Evolutionary conservation across 192 early-diverging fungal genomes (phyloP).

Genomic region (Coemansia interrupta): DNA sequence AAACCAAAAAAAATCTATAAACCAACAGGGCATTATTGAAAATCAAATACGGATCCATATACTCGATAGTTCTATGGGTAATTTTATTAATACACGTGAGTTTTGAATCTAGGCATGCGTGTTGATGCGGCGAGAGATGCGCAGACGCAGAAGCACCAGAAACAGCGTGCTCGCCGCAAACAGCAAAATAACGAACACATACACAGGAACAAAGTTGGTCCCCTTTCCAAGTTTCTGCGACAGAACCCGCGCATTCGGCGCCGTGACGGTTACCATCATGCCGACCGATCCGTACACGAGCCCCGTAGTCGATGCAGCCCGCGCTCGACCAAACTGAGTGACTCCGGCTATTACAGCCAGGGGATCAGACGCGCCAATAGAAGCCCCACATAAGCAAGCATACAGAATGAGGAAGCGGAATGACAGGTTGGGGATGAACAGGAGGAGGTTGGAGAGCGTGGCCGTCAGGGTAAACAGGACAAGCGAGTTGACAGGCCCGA

Average conservation of each 20-base stretch:
- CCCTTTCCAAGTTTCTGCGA: constrained; percentile 19
- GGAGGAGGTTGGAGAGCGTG: constrained; percentile 27
- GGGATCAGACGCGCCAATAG: constrained; percentile 42
- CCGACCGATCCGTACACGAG: constrained; percentile 42
- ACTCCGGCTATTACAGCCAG: constrained; percentile 40
- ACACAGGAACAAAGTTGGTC: constrained; percentile 14
- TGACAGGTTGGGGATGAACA: constrained; percentile 31
- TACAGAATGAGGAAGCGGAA: constrained; percentile 36
- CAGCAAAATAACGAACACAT: constrained; percentile 20
- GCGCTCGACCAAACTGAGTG: constrained; percentile 31
- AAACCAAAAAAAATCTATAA: not conserved
- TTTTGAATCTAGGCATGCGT: not conserved
- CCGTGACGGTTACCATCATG: constrained; percentile 19
- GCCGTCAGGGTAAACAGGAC: constrained; percentile 26
- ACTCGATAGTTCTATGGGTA: not conserved
- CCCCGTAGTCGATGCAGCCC: constrained; percentile 25
- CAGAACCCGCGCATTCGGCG: constrained; percentile 30
- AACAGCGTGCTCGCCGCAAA: constrained; percentile 34
- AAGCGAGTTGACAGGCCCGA: constrained; percentile 42
- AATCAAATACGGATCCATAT: not conserved
- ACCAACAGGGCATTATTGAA: not conserved
- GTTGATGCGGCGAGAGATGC: constrained; percentile 22
- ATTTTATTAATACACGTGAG: not conserved
- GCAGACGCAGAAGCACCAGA: constrained; percentile 23
- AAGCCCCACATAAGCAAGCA: constrained; percentile 40